These are phyloP conservation scores for Pythium sp. DNA, from an alignment of 352 stramenopile species.

Conservation along the genomic window DNA sequence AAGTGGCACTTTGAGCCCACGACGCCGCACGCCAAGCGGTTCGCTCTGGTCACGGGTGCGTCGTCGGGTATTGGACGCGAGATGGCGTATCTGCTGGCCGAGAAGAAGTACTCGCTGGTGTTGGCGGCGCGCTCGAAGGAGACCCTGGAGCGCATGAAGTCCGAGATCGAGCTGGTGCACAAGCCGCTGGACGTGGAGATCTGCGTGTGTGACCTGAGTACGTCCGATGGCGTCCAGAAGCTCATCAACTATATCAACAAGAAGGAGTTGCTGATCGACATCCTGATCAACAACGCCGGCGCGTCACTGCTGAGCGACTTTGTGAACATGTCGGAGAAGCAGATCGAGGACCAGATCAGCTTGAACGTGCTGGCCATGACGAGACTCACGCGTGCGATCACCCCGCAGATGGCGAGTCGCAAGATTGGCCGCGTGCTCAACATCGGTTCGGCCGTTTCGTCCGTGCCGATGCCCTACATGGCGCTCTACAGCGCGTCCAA, in stretches of 20 bases:
- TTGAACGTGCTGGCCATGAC: conserved; percentile 68
- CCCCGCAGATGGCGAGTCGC: conserved; percentile 72
- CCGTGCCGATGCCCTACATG: conserved; percentile 51
- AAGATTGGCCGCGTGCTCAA: conserved; percentile 77
- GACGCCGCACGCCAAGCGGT: conserved; percentile 47
- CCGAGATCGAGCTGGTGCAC: conserved; percentile 73
- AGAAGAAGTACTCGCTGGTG: conserved; percentile 81
- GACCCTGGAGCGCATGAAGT: conserved; percentile 63
- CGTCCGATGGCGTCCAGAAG: conserved; percentile 43
- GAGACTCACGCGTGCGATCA: conserved; percentile 56
- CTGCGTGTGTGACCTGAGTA: conserved; percentile 61
- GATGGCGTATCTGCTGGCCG: conserved; percentile 75
- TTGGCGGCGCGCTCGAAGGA: conserved; percentile 55
- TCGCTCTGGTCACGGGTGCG: conserved; percentile 72
- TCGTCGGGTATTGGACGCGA: conserved; percentile 69
- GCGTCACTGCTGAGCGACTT: conserved; percentile 44
- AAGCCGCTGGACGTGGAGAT: conserved; percentile 54
- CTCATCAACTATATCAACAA: conserved; percentile 54
- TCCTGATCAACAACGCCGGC: conserved; percentile 23
- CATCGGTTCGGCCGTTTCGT: conserved; percentile 60
- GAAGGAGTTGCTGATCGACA: conserved; percentile 69
- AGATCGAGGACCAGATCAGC: conserved; percentile 64
- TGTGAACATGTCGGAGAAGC: conserved; percentile 27
- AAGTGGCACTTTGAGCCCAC: conserved; percentile 56
- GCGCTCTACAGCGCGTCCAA: conserved; percentile 82